These are phyloP conservation scores for Yamadazyma ubonensis DNA, from an alignment of 805 yeast genomes.

Conservation along the genomic window DNA sequence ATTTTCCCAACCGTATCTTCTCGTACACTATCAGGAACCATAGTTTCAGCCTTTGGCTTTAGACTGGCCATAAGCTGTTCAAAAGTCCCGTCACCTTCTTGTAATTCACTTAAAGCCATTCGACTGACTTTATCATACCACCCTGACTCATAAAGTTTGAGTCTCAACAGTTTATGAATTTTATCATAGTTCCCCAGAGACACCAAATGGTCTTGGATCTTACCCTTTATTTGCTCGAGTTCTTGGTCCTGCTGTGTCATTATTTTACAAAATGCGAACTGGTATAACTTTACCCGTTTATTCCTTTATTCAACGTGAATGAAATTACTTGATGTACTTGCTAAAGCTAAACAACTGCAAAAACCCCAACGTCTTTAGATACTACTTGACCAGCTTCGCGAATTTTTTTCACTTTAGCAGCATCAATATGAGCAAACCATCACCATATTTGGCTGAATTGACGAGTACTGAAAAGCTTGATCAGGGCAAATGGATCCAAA, in stretches of 20 bases:
- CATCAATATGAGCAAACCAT: slow-evolving; percentile 21
- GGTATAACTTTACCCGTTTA: background rate
- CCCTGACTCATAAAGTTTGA: slow-evolving; percentile 70
- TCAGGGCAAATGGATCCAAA: slow-evolving; percentile 46
- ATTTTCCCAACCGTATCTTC: slow-evolving; percentile 58
- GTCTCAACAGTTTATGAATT: slow-evolving; percentile 62
- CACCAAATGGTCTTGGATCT: slow-evolving; percentile 68
- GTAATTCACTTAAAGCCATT: slow-evolving; percentile 50
- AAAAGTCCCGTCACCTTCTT: slow-evolving; percentile 43
- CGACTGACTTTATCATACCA: slow-evolving; percentile 79
- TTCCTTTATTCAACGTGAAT: background rate
- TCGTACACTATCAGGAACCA: slow-evolving; percentile 69
- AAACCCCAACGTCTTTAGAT: background rate
- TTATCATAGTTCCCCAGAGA: slow-evolving; percentile 79
- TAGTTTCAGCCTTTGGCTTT: slow-evolving; percentile 65
- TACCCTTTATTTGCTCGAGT: slow-evolving; percentile 48
- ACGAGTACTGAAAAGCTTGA: slow-evolving; percentile 33
- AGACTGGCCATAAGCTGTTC: slow-evolving; percentile 50
- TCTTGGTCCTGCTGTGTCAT: slow-evolving; percentile 24
- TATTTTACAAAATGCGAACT: background rate
- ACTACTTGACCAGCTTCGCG: background rate
- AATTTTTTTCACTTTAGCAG: slow-evolving; percentile 2
- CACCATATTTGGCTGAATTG: slow-evolving; percentile 37
- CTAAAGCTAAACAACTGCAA: too few species aligned
- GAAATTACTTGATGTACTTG: too few species aligned